Conservation (phyloP, 2,329 filamentous ascomycete species). For the Aspergillus eucalypticola region DNA sequence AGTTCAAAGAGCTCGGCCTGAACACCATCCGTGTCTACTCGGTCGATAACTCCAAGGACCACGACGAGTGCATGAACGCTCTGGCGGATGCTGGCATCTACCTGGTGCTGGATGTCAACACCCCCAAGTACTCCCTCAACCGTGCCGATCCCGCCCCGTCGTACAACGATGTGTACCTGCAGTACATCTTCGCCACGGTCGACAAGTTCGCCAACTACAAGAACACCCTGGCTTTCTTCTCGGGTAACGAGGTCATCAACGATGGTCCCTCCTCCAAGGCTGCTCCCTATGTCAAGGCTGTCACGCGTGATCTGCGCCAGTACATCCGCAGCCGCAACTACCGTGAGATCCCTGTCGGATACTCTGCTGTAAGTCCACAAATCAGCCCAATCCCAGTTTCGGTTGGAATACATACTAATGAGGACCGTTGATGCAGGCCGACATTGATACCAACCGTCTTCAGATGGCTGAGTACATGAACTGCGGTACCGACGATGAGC, state of each 20-base stretch:
- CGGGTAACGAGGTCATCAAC: constrained; percentile 79
- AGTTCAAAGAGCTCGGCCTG: constrained; percentile 83
- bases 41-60: constrained; percentile 79
- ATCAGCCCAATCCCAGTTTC: neutral
- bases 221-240: constrained; percentile 87
- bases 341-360: constrained; percentile 71
- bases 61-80: constrained; percentile 81
- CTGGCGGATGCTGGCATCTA: constrained; percentile 86
- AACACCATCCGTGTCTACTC: constrained; percentile 94
- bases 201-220: constrained; percentile 78
- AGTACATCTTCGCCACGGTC: constrained; percentile 82
- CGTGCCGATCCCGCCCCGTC: constrained; percentile 69
- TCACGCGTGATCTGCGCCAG: constrained; percentile 73
- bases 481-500: constrained; percentile 79
- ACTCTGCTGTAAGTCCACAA: constrained; percentile 52
- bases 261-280: constrained; percentile 63
- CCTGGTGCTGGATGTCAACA: constrained; percentile 89
- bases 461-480: constrained; percentile 92
- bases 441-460: constrained; percentile 80
- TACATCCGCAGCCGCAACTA: constrained; percentile 65
- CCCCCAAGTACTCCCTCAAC: constrained; percentile 85
- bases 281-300: constrained; percentile 75
- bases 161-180: constrained; percentile 85
- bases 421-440: constrained; percentile 52
- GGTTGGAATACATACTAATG: neutral